phyloP scores from a whole-genome alignment of 352 stramenopile genomes.

The Globisporangium irregulare region DNA sequence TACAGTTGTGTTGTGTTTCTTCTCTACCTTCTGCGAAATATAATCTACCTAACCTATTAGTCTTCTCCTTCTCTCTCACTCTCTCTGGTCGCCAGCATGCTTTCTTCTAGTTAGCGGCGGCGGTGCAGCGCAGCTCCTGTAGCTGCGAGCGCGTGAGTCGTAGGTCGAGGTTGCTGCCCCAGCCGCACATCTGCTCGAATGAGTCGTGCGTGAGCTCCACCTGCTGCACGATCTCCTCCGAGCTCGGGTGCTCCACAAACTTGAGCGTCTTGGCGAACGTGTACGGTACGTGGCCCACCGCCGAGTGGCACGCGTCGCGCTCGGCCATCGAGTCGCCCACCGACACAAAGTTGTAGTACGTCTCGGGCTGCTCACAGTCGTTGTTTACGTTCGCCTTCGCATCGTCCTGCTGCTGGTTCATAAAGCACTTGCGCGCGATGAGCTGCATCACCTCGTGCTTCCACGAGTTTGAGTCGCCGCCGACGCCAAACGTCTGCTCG shows the following conservation, averaged over 20 bases:
- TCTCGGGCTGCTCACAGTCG: slow-evolving; percentile 16
- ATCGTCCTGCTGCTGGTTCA: slow-evolving; percentile 7
- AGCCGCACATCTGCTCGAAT: slow-evolving; percentile 86
- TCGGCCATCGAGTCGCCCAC: slow-evolving; percentile 87
- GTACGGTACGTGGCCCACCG: slow-evolving; percentile 50
- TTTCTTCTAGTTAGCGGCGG: slow-evolving; percentile 16
- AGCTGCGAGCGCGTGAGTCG: slow-evolving; percentile 74
- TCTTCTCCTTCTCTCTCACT: slow-evolving; percentile 2
- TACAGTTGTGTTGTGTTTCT: slow-evolving; percentile 16
- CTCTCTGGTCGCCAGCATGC: neutral
- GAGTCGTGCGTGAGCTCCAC: slow-evolving; percentile 80
- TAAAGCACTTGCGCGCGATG: slow-evolving; percentile 84
- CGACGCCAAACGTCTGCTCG: slow-evolving; percentile 75
- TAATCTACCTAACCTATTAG: slow-evolving; percentile 19
- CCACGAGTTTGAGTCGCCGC: slow-evolving; percentile 76
- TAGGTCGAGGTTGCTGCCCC: slow-evolving; percentile 68
- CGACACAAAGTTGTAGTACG: slow-evolving; percentile 81
- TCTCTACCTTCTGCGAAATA: neutral
- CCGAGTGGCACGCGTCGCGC: slow-evolving; percentile 76
- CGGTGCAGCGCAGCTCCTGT: slow-evolving; percentile 55
- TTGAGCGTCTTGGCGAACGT: slow-evolving; percentile 88
- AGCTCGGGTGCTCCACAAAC: slow-evolving; percentile 78
- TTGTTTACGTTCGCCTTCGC: neutral
- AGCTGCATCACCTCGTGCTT: slow-evolving; percentile 88
- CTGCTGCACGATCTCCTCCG: slow-evolving; percentile 81